phyloP scores from a whole-genome alignment of 768 basidiomycete species.

The Tremella yokohamensis region DNA sequence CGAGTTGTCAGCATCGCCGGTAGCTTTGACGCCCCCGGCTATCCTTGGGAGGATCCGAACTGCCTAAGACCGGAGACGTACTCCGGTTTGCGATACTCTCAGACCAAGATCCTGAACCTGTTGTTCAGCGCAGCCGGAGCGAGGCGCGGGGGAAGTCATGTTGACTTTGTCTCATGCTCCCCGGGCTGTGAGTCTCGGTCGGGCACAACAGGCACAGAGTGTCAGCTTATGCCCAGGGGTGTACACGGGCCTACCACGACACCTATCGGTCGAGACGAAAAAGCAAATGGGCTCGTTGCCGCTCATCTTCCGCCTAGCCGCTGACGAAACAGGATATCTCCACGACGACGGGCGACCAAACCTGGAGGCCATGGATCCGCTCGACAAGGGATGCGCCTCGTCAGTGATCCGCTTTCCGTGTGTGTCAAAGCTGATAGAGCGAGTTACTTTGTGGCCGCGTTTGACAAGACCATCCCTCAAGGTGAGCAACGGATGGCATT shows the following conservation, averaged over 20 bases:
- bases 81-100: neutral
- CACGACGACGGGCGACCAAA: constrained; percentile 8
- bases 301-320: no score
- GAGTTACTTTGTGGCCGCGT: constrained; percentile 13
- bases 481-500: neutral
- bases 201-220: neutral
- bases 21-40: constrained; percentile 1
- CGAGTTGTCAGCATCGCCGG: constrained; percentile 13
- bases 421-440: no score
- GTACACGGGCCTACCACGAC: constrained; percentile 6
- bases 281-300: constrained; percentile 1
- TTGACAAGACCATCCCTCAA: constrained; percentile 8
- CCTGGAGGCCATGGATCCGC: no score
- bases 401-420: no score
- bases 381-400: no score
- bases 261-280: constrained; percentile 11
- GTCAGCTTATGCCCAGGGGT: constrained; percentile 3
- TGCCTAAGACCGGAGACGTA: constrained; percentile 8
- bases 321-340: constrained; percentile 3
- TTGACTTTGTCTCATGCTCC: constrained; percentile 7
- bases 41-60: constrained; percentile 13
- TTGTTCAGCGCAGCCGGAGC: constrained; percentile 11
- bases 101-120: constrained; percentile 15
- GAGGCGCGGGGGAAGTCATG: constrained; percentile 6
- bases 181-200: constrained; percentile 13